Base-by-base conservation (phyloP, 2,329 filamentous ascomycete genomes). In the Cercospora sp. region DNA sequence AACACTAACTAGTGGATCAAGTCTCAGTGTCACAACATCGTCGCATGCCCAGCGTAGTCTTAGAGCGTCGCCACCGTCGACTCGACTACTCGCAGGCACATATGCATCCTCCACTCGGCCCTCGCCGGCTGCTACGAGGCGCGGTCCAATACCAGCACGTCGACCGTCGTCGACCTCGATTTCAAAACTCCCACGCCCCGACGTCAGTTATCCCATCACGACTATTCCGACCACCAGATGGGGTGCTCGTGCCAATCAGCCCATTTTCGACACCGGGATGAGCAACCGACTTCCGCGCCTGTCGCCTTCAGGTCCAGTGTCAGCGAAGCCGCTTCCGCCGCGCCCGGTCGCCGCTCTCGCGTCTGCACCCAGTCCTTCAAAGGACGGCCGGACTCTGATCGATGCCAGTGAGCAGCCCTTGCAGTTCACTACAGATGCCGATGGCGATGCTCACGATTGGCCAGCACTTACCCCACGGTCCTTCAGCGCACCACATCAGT, bases 321-420 rank as follows among this genome's bases (percentile, higher is more conserved):
- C 60, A 18, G 65, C 58, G 36, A 82, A 82, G 69, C 77, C 79
- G n/a, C 73, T 82, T 4, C 80, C 80, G 8, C 77, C 78, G 48
- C 77, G 78, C 9, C 80, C 81, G 2, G 64, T 79, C 12, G 77
- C 73, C 26, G 76, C 78, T 13, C 31, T 80, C 4, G 63, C 74
- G 9, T 71, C 77, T 40, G 70, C 72, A 3, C 59, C 71, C 20
- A 80, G 77, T 61, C 79, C 80, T 3, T 73, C 71, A 7, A 80
- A 79, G 68, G 75, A 78, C 33, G 74, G 75, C 30, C 78, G 79
- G 16, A 79, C 77, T 2, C 74, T 82, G 20, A 69, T 82, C 5
- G 81, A 82, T 64, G 80, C 80, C 13, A 75, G 75, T 26, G 78
- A 80, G 63, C 68, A 69, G 59, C 76, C 74, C 51, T 66, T 77